Base-by-base conservation (phyloP, 768 basidiomycete species). In the Zangia roseola region DNA sequence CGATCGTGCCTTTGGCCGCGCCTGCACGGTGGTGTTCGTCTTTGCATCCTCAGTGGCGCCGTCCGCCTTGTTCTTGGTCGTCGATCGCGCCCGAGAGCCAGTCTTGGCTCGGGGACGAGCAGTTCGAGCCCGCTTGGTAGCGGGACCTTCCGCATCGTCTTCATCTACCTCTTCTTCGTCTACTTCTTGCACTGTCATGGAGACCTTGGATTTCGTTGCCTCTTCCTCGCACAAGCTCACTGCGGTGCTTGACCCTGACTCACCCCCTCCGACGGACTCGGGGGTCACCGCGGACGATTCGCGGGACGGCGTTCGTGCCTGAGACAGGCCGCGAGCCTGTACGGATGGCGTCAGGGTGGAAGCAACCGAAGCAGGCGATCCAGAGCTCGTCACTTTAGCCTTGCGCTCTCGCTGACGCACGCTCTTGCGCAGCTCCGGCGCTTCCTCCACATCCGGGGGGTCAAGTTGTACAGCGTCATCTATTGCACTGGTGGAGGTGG, bases 231-330 rank as follows among this genome's bases (percentile, higher is more conserved):
- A 67, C 36, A 68, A 28, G 44, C 66, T 68, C 12, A 67, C 66
- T 12, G 68, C 68, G 6, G 68, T 67, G 45, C 66, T 67, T 8
- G 68, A 69, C 13, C 61, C 65, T 4, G 65, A 69, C 43, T 63
- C 63, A 2, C 41, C 55, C 10, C 54, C 64, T 16, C 55, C 64
- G 38, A 64, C 31, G 28, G 64, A 64, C 43, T 64, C 67, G 46
- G 65, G 50, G 34, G 53, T 52, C 21, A 49, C 58, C 6, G 60
- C 53, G 21, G 59, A 55, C 47, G 58, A 50, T 34, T 55, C 53
- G 2, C 65, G 59, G 25, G 64, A 67, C 0, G 58, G 40, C 0
- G 64, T 66, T 7, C 43, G 40, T 14, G 51, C 40, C 43, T 46
- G 63, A 24, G 61, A 63, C 10, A 65, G 23, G 10, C 51, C 56